phyloP scores from a whole-genome alignment of 2,329 filamentous ascomycete genomes.

The Myotisia sp. region DNA sequence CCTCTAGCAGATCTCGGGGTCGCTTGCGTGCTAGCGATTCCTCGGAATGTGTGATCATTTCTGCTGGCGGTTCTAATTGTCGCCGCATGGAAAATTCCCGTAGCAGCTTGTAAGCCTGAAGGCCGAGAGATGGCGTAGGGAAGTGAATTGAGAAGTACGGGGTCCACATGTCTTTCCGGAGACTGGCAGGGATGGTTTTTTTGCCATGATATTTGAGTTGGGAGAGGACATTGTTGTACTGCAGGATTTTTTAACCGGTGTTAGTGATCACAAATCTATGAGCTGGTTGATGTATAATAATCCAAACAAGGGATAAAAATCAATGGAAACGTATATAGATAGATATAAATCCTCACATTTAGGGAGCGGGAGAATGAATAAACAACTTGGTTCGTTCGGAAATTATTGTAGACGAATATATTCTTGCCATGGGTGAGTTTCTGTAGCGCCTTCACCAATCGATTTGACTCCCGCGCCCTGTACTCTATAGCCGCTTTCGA shows the following conservation, averaged over 20 bases:
- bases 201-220: constrained; percentile 51
- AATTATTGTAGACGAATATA: constrained; percentile 49
- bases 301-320: neutral
- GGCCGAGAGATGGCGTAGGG: constrained; percentile 35
- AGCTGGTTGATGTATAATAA: neutral
- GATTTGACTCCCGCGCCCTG: constrained; percentile 23
- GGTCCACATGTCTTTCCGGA: constrained; percentile 50
- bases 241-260: constrained; percentile 4
- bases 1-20: constrained; percentile 25
- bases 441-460: constrained; percentile 33
- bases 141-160: constrained; percentile 47
- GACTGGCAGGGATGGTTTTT: constrained; percentile 42
- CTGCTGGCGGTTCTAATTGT: constrained; percentile 37
- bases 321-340: neutral
- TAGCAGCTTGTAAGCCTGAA: constrained; percentile 43
- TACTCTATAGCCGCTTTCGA: constrained; percentile 32
- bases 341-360: constrained; percentile 32
- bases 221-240: constrained; percentile 39
- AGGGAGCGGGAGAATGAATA: constrained; percentile 46
- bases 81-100: constrained; percentile 47
- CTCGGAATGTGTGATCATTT: constrained; percentile 34
- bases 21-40: constrained; percentile 26
- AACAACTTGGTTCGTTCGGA: constrained; percentile 49
- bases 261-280: too few species aligned
- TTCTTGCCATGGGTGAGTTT: constrained; percentile 40